Percentiles rank a stretch among this genome's conserved stretches.
These are phyloP conservation scores for Ogataea chonburiensis DNA, from an alignment of 805 yeast genomes.

Conservation along the genomic window DNA sequence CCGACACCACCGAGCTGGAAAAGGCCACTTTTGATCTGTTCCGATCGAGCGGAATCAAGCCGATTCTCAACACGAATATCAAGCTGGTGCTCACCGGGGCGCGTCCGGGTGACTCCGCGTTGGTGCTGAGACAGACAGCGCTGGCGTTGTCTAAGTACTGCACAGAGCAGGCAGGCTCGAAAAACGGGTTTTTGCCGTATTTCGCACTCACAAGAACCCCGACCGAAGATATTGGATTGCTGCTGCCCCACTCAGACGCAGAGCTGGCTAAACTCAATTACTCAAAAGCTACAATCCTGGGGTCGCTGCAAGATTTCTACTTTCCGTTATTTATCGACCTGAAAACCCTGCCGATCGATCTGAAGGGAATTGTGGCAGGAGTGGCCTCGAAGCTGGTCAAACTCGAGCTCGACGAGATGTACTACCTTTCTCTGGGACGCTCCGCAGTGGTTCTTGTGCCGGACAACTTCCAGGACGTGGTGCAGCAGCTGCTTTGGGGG, in stretches of 20 bases:
- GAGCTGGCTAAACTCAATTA: conserved; percentile 41
- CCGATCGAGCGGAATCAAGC: conserved; percentile 39
- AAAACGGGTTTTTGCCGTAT: conserved; percentile 37
- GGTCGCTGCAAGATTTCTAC: conserved; percentile 55
- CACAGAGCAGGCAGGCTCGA: conserved; percentile 13
- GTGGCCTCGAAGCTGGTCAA: conserved; percentile 49
- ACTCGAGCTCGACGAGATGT: conserved; percentile 44
- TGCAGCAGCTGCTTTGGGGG: conserved; percentile 15
- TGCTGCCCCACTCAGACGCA: conserved; percentile 43
- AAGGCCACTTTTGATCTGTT: conserved; percentile 38
- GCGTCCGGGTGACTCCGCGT: conserved; percentile 45
- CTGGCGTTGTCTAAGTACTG: conserved; percentile 31
- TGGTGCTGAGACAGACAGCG: conserved; percentile 44
- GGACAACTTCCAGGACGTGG: conserved; percentile 35
- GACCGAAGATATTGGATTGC: conserved; percentile 47
- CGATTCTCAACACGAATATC: conserved; percentile 40
- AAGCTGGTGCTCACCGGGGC: conserved; percentile 58
- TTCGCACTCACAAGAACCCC: conserved; percentile 56
- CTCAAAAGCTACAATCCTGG: conserved; percentile 43
- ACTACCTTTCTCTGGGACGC: conserved; percentile 58
- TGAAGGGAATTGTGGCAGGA: conserved; percentile 67
- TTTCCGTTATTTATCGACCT: conserved; percentile 59
- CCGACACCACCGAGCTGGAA: conserved; percentile 29
- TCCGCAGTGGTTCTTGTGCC: conserved; percentile 62
- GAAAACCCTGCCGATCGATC: conserved; percentile 51